Base-by-base conservation (phyloP, 1,139 yeast genomes). In the Debaryomyces udenii region DNA sequence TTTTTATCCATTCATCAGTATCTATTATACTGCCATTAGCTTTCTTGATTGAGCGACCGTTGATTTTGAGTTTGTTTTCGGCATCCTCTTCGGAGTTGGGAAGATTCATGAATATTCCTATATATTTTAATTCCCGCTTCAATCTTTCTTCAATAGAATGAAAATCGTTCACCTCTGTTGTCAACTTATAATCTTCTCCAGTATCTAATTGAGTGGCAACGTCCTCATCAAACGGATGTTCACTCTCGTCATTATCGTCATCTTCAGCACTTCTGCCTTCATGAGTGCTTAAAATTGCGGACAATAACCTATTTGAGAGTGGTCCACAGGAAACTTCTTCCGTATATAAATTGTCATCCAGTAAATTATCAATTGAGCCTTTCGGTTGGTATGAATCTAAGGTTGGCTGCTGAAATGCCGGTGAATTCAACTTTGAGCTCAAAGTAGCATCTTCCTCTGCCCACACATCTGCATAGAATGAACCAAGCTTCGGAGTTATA, bases 311-410 rank as follows among this genome's bases (percentile, higher is more conserved):
- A 23, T 93, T 83, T 0, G 96, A 86, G 31, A 93, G 70, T 0
- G 99, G 99, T 0, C 99, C 99, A 59, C 96, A 86, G 0, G 96
- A 85, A 1, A 91, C 70, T 16, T 79, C 82, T 46, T 86, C 94
- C 0, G 83, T 73, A 47, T 86, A 94, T 41, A 91, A 62, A 2
- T 68, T 64, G 3, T 78, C 83, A 52, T 89, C 97, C 18, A 62
- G 71, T 30, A 91, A 51, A 16, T 71, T 72, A 17, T 76, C 81
- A 1, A 83, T 70, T 0, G 83, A 68, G 2, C 90, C 93, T 46
- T 74, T 79, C 0, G 96, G 83, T 31, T 74, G 67, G 38, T 80
- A 75, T 2, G 76, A 59, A 35, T 71, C 78, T 27, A 64, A 46
- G 5, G 78, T 57, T 6, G 70, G 67, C 37, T 69, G 72, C 33